Percentiles rank a stretch among this genome's conserved stretches.
These are phyloP conservation scores for Smallanthus sonchifolius DNA, from an alignment of 129 eudicot genomes.

Conservation along the genomic window DNA sequence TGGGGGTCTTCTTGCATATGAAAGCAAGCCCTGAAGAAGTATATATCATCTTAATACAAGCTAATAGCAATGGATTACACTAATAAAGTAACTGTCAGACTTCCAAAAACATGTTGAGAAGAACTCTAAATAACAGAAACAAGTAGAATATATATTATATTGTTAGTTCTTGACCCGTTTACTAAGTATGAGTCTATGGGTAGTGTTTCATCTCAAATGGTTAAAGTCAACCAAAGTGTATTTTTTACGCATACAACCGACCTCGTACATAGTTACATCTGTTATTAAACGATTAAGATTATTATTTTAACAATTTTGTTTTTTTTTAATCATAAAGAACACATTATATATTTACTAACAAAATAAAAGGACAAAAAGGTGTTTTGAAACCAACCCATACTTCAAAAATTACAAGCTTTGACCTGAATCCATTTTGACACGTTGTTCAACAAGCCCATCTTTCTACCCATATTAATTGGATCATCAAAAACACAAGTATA, in stretches of 20 bases:
- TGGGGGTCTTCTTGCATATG: constrained; percentile 55
- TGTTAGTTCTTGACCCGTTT: neutral
- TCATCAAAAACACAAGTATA: constrained; percentile 4
- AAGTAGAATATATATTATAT: neutral
- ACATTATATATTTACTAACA: neutral
- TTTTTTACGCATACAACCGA: neutral
- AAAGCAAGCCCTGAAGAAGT: constrained; percentile 57
- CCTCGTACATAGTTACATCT: neutral
- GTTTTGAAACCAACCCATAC: neutral
- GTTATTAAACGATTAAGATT: neutral
- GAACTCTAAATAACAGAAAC: neutral
- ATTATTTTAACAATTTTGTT: neutral
- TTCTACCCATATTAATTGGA: neutral
- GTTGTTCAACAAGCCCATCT: neutral
- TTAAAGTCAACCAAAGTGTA: neutral
- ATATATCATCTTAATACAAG: neutral
- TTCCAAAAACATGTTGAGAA: neutral
- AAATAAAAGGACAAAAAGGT: neutral
- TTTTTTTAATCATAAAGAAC: neutral
- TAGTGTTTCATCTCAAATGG: neutral
- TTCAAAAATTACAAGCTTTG: too few species aligned
- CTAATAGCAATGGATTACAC: neutral
- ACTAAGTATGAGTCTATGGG: neutral
- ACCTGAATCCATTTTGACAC: neutral
- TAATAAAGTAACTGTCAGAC: neutral